A percentile compares a stretch with the other conserved stretches of the same genome.
Evolutionary conservation across 192 early-diverging fungal genomes (phyloP).

Genomic region (Mortierella claussenii): DNA sequence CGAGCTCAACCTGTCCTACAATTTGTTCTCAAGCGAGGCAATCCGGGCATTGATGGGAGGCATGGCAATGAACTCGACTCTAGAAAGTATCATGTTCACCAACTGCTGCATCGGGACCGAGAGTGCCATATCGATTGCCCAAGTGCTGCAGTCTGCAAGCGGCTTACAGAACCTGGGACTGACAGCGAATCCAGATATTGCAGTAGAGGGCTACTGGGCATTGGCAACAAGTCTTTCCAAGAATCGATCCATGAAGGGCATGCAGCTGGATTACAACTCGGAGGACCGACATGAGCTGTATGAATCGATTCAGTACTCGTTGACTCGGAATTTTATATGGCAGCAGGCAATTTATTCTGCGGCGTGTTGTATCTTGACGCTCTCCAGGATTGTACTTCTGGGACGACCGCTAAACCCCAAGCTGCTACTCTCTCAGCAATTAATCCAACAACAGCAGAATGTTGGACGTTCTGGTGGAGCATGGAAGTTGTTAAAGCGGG

Average conservation of each 20-base stretch:
- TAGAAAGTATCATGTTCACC: constrained; percentile 54
- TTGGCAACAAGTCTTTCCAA: constrained; percentile 40
- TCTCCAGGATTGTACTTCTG: constrained; percentile 52
- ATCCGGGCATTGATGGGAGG: constrained; percentile 37
- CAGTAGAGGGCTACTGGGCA: constrained; percentile 48
- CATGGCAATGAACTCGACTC: constrained; percentile 38
- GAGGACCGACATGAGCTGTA: constrained; percentile 51
- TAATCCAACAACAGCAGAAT: constrained; percentile 1
- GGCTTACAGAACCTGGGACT: constrained; percentile 54
- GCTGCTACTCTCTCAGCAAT: constrained; percentile 5
- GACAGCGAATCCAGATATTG: constrained; percentile 47
- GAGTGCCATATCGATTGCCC: constrained; percentile 45
- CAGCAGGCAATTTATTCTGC: constrained; percentile 46
- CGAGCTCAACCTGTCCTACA: constrained; percentile 50
- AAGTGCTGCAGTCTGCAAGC: constrained; percentile 33
- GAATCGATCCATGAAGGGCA: constrained; percentile 54
- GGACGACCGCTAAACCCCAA: constrained; percentile 19
- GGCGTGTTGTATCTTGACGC: constrained; percentile 40
- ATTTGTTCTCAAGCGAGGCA: constrained; percentile 25
- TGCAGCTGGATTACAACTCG: constrained; percentile 59
- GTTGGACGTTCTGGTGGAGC: background rate
- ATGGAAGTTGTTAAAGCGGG: constrained; percentile 19
- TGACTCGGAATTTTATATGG: constrained; percentile 54
- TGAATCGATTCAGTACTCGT: constrained; percentile 53
- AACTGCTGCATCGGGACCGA: constrained; percentile 46